Base-by-base conservation (phyloP, 108 stramenopile species). In the Schizochytrium sp. region DNA sequence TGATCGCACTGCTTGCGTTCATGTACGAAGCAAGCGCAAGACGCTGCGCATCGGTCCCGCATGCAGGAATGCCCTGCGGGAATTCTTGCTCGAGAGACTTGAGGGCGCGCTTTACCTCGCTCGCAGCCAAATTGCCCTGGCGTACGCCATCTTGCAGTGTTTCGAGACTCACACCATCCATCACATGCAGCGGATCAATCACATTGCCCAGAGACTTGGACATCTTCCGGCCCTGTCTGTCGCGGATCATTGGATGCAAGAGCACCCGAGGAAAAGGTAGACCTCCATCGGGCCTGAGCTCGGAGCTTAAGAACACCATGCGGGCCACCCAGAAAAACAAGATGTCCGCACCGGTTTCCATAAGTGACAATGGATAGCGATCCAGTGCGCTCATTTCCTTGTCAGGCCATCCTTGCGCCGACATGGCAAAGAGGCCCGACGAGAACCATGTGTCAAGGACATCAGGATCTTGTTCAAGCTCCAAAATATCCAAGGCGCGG, bases 251-350 rank as follows among this genome's bases (percentile, higher is more conserved):
- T n/a, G 96, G 97, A 90, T 97, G 97, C 45, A 98, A 88, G 89
- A 96, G 96, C 72, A 99, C 93, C 3, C 95, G 95, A 72, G 95
- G 89, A 91, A 99, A 99, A n/a, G 99, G 99, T 3, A 94, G 97
- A 23, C 96, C 96, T 58, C 96, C 89, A 5, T 8, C 47, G 0
- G n/a, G n/a, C 60, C 10, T 12, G 1, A 53, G 29, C 21, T 53
- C 29, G 14, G 60, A 44, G 60, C 98, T 97, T 94, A 99, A 95
- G 97, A 98, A 98, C 69, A 96, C 98, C 99, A 98, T 98, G 63
- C 98, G 94, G 47, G 99, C 99, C n/a, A 99, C 99, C 99, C 99
- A 99, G 91, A 99, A 99, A 93, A 99, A 99, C 6, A 99, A 89
- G 89, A 99, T 99, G 93, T 99, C 99, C 88, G 98, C 97, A 21